Evolutionary conservation across 2,329 filamentous ascomycete species (phyloP).

Genomic region (Arthrobotrys musiformis): DNA sequence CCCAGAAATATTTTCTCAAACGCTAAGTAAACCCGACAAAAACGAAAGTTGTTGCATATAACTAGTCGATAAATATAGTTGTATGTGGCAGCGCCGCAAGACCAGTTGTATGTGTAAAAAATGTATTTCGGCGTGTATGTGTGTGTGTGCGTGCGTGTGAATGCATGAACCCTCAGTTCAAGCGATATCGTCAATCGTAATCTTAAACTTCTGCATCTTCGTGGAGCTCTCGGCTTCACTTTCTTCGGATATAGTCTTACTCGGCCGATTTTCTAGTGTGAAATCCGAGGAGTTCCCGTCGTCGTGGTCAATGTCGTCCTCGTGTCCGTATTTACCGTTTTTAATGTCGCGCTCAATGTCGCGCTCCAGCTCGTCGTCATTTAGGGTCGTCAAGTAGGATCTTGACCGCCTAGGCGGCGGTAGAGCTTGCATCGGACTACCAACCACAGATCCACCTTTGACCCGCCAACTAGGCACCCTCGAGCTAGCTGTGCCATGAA

Average conservation of each 20-base stretch:
- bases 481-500: constrained; percentile 22
- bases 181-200: constrained; percentile 21
- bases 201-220: not conserved
- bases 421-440: constrained; percentile 30
- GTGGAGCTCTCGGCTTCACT: not conserved
- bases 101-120: too few relatives aligned
- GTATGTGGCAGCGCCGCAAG: too few relatives aligned
- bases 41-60: not conserved
- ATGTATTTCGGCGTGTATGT: too few relatives aligned
- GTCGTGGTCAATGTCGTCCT: constrained; percentile 6
- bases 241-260: constrained; percentile 14
- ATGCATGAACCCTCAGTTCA: not conserved
- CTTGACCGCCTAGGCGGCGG: constrained; percentile 27
- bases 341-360: constrained; percentile 19
- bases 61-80: not conserved
- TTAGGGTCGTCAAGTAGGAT: constrained; percentile 21
- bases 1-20: not conserved
- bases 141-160: not conserved
- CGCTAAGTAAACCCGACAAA: constrained; percentile 44
- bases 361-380: constrained; percentile 9
- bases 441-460: constrained; percentile 43
- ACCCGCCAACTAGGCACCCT: constrained; percentile 51
- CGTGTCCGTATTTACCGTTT: not conserved
- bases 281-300: constrained; percentile 32
- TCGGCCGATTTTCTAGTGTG: constrained; percentile 23